Percentiles rank a stretch among this genome's conserved stretches.
These are phyloP conservation scores for Zychaea mexicana DNA, from an alignment of 371 early-diverging fungal genomes.

Conservation along the genomic window DNA sequence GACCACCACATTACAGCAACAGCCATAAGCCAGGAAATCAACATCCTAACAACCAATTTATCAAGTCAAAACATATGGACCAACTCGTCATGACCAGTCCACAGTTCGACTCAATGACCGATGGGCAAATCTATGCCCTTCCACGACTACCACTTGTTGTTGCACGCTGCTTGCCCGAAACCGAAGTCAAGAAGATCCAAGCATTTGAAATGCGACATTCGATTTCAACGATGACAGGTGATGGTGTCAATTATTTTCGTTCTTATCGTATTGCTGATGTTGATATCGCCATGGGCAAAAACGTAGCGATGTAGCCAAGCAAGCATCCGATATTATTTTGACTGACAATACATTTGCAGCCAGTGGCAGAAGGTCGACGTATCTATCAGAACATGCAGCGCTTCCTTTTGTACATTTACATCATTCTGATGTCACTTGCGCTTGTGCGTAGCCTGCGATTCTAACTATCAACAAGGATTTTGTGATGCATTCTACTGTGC, in stretches of 20 bases:
- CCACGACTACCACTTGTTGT: constrained; percentile 87
- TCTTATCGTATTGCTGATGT: constrained; percentile 91
- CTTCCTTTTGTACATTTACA: constrained; percentile 79
- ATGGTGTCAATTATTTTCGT: constrained; percentile 93
- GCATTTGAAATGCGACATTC: constrained; percentile 82
- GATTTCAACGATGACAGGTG: constrained; percentile 82
- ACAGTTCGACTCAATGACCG: constrained; percentile 80
- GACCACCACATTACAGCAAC: constrained; percentile 88
- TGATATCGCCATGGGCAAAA: constrained; percentile 91
- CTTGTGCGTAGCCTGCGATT: constrained; percentile 61
- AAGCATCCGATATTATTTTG: constrained; percentile 89
- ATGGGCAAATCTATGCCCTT: constrained; percentile 76
- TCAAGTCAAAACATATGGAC: constrained; percentile 42
- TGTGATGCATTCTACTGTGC: constrained; percentile 69
- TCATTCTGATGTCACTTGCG: constrained; percentile 45
- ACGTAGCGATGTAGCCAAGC: constrained; percentile 91
- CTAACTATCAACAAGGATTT: constrained; percentile 28
- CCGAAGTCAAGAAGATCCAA: constrained; percentile 95
- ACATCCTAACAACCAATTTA: constrained; percentile 63
- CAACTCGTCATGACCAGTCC: constrained; percentile 76
- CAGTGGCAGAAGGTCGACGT: constrained; percentile 80
- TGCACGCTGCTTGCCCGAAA: constrained; percentile 94
- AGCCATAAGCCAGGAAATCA: constrained; percentile 87
- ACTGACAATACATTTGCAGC: constrained; percentile 88
- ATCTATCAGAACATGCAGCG: constrained; percentile 94